Evolutionary conservation across 768 basidiomycete species (phyloP).

Genomic region (Podaxis sp.): DNA sequence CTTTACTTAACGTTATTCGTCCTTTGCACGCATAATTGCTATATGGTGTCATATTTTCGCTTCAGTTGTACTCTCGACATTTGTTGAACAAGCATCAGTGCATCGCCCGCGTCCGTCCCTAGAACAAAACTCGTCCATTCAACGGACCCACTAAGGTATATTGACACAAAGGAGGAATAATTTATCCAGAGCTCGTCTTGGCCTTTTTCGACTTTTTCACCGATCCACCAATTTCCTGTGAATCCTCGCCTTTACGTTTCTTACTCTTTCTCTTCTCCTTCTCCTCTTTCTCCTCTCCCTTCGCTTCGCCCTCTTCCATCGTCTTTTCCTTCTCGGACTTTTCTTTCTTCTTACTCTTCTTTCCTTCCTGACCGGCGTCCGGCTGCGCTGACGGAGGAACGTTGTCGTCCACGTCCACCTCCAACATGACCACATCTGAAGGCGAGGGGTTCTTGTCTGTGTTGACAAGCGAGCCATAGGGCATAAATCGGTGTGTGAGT

Average conservation of each 20-base stretch:
- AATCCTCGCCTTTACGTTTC: constrained; percentile 40
- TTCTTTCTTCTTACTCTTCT: constrained; percentile 11
- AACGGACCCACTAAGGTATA: background rate
- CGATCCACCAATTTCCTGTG: constrained; percentile 16
- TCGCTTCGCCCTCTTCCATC: constrained; percentile 25
- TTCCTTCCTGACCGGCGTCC: constrained; percentile 1
- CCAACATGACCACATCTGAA: constrained; percentile 14
- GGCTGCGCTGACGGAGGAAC: background rate
- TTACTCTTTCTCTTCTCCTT: constrained; percentile 44
- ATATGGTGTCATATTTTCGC: background rate
- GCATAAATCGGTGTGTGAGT: constrained; percentile 62
- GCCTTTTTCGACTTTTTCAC: constrained; percentile 44
- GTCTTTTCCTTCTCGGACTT: constrained; percentile 11
- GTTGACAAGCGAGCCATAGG: constrained; percentile 49
- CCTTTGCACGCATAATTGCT: constrained; percentile 6
- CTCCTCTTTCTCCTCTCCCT: constrained; percentile 21
- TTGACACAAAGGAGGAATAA: background rate
- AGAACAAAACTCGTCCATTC: background rate
- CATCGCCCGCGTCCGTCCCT: background rate
- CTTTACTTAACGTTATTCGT: constrained; percentile 12
- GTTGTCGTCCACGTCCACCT: constrained; percentile 9
- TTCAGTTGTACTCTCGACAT: constrained; percentile 1
- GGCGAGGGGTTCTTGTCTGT: background rate
- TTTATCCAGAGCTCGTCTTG: constrained; percentile 15
- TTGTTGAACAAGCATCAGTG: background rate